Base-by-base conservation (phyloP, 169 alveolate genomes). In the Plasmodium yoelii region DNA sequence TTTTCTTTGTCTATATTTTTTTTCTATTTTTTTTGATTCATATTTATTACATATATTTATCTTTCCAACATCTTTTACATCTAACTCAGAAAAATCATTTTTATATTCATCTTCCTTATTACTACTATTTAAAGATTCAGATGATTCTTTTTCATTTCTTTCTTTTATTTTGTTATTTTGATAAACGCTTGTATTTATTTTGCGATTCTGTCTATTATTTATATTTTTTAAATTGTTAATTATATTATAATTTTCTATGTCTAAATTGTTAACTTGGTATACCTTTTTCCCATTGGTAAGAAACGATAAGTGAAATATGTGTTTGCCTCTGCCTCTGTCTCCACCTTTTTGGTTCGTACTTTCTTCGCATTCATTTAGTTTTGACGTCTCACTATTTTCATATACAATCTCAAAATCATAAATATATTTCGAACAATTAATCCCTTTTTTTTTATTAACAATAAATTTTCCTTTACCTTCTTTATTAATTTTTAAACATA, bases 401-500 rank as follows among this genome's bases (percentile, higher is more conserved):
- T 57, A 67, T 18, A 82, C 9, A 22, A 82, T 18, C 34, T 82
- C 86, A 57, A 55, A 82, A 28, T 67, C 67, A 57, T 69, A 68
- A 47, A 55, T 13, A 28, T 64, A 26, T 5, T 1, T 28, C 7
- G 63, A 13, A 24, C 73, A 82, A 12, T 55, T 55, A 9, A 9
- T 24, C 5, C 61, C 84, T 34, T 82, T 53, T 51, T 67, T 69
- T 6, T 34, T 34, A 3, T 22, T 56, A 42, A 56, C 67, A 42
- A 22, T n/a, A 82, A 82, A 49, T n/a, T 22, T 0, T 4, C 90
- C 90, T 53, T 55, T 39, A 12, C 90, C 90, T 24, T 82, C 46
- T 55, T 47, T 53, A 44, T 82, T 82, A 67, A 82, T 82, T 55
- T 39, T 67, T 51, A 56, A 18, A 67, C n/a, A 47, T 82, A 69